These are phyloP conservation scores for Pestalotiopsis fici DNA, from an alignment of 2,329 filamentous ascomycete genomes.

Conservation along the genomic window DNA sequence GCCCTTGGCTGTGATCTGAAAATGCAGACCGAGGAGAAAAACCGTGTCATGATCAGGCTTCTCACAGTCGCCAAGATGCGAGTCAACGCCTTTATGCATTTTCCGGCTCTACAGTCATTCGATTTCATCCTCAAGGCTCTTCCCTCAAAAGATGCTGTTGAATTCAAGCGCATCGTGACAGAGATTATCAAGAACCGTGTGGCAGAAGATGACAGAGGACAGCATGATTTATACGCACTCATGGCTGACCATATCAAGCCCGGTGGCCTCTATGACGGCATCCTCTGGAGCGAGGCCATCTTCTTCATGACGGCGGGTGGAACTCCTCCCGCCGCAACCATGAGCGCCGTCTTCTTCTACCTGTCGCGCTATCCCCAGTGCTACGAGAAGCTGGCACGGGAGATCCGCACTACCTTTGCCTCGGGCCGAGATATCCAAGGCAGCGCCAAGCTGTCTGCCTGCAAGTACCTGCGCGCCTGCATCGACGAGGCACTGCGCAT, in stretches of 20 bases:
- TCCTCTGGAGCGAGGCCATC: slow-evolving; percentile 5
- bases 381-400: slow-evolving; percentile 26
- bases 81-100: slow-evolving; percentile 1
- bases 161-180: slow-evolving; percentile 13
- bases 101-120: background rate
- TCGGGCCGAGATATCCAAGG: slow-evolving; percentile 26
- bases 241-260: slow-evolving; percentile 13
- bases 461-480: slow-evolving; percentile 43
- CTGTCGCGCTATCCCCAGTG: slow-evolving; percentile 26
- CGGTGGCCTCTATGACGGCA: background rate
- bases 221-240: slow-evolving; percentile 18
- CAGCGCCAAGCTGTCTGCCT: slow-evolving; percentile 32
- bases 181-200: slow-evolving; percentile 18
- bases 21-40: slow-evolving; percentile 16
- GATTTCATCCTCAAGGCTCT: slow-evolving; percentile 1
- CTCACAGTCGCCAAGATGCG: background rate
- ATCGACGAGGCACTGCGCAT: slow-evolving; percentile 49
- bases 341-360: slow-evolving; percentile 35
- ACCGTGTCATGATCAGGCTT: slow-evolving; percentile 10
- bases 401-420: slow-evolving; percentile 35
- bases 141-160: background rate
- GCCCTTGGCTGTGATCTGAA: slow-evolving; percentile 21
- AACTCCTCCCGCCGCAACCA: slow-evolving; percentile 32
- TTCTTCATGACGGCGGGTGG: slow-evolving; percentile 9
- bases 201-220: slow-evolving; percentile 12